Evolutionary conservation across 352 stramenopile species (phyloP).

Genomic region (Phytophthora pinifolia): DNA sequence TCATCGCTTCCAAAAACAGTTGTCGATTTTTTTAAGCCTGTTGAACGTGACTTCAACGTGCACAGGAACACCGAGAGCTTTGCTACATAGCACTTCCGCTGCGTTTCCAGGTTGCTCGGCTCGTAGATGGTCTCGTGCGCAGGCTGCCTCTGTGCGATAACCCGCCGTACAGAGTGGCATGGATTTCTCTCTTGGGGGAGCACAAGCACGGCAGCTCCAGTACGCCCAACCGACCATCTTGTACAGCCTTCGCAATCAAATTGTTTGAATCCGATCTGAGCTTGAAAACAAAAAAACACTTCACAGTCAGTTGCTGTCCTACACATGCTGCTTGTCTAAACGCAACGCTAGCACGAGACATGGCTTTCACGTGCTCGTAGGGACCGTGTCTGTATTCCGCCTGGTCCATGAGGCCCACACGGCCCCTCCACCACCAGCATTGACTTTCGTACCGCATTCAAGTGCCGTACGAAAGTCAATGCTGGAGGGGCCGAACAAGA

Average conservation of each 20-base stretch:
- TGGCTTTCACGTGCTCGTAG: no score
- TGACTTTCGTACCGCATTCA: no score
- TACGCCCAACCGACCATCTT: not conserved
- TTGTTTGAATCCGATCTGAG: not conserved
- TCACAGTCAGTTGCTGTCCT: not conserved
- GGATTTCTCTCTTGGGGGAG: not conserved
- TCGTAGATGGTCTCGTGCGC: constrained; percentile 2
- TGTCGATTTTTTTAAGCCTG: no score
- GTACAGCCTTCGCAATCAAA: not conserved
- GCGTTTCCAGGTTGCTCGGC: not conserved
- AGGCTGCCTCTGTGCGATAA: not conserved
- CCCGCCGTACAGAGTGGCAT: not conserved
- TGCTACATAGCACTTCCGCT: not conserved
- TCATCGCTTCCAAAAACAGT: no score
- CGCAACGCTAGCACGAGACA: not conserved
- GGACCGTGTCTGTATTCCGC: no score
- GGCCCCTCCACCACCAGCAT: no score
- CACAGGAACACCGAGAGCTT: no score
- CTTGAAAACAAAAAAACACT: not conserved
- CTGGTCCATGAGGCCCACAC: no score
- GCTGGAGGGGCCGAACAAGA: no score
- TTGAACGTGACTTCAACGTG: not conserved
- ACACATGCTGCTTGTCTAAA: not conserved
- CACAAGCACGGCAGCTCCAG: constrained; percentile 2
- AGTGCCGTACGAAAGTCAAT: no score